Base-by-base conservation (phyloP, 176 grass and related monocot species). In the Carex cristatella region DNA sequence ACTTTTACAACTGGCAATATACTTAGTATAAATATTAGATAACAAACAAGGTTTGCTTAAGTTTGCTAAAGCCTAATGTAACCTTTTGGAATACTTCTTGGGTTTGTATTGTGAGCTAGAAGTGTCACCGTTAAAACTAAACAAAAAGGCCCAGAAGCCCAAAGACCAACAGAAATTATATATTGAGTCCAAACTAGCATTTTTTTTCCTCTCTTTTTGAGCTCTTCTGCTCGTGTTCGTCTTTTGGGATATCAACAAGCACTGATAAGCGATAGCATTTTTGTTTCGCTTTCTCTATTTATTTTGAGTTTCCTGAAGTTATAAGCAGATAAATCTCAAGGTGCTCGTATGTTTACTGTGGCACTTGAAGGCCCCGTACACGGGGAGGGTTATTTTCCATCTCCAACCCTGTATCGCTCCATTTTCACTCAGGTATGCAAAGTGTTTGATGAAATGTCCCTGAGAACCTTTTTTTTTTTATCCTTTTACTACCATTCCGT, bases 361-460 rank as follows among this genome's bases (percentile, higher is more conserved):
- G 11, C 16, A 72, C 37, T 46, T 72, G 38, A 23, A 48, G 10
- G 58, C 4, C 23, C 10, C 35, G 68, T 65, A 4, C 61, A 33
- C 0, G 63, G 10, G n/a, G 54, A 31, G 80, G 46, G 10, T 27
- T 67, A 40, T 51, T 83, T 18, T 10, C 65, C 3, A 33, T 31
- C 44, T 16, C 19, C 63, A 5, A 11, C 12, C 0, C 4, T 15
- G 38, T 67, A 55, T 19, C 16, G 23, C 63, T 69, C 81, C 65
- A 83, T 83, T 23, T 83, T 69, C 23, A 56, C 81, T 32, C 81
- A 83, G 46, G 81, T 83, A 83, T 68, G 81, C 64, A 19, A 69
- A 56, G 10, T 83, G 81, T 83, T 83, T 67, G 81, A 67, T 83
- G 44, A 69, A 83, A 83, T 83, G 81, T 33, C 63, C 10, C 42